Evolutionary conservation across 1,284 basidiomycete genomes (phyloP).

Genomic region (Pyrrhoderma noxium): DNA sequence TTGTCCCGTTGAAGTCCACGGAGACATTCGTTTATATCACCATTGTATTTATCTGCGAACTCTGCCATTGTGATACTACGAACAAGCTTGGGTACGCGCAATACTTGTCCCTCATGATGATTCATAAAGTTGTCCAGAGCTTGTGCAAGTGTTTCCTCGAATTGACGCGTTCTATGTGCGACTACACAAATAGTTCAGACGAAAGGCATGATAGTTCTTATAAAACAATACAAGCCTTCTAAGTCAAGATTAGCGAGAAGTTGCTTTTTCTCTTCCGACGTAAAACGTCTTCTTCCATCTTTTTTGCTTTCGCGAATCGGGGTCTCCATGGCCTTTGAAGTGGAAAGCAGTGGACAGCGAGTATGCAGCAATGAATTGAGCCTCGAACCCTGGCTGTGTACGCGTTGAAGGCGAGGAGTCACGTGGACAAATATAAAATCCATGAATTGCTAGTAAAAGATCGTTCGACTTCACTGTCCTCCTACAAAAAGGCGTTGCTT

Average conservation of each 20-base stretch:
- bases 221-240: slow-evolving; percentile 46
- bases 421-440: neutral
- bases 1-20: slow-evolving; percentile 55
- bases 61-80: slow-evolving; percentile 65
- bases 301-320: slow-evolving; percentile 1
- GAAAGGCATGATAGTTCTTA: neutral
- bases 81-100: slow-evolving; percentile 67
- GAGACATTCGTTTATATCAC: slow-evolving; percentile 60
- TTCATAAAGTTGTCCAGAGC: slow-evolving; percentile 60
- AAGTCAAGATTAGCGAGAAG: slow-evolving; percentile 70
- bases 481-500: too few relatives aligned
- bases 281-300: slow-evolving; percentile 31
- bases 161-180: slow-evolving; percentile 58
- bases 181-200: slow-evolving; percentile 34
- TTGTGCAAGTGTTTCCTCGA: slow-evolving; percentile 64
- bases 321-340: slow-evolving; percentile 15
- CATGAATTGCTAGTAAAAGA: neutral
- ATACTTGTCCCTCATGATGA: slow-evolving; percentile 65
- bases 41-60: slow-evolving; percentile 69
- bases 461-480: neutral
- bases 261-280: slow-evolving; percentile 61
- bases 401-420: neutral
- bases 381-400: neutral
- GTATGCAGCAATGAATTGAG: neutral
- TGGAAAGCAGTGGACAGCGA: neutral